Evolutionary conservation across 202 grass and related monocot genomes (phyloP).

Genomic region (Eragrostis tef): DNA sequence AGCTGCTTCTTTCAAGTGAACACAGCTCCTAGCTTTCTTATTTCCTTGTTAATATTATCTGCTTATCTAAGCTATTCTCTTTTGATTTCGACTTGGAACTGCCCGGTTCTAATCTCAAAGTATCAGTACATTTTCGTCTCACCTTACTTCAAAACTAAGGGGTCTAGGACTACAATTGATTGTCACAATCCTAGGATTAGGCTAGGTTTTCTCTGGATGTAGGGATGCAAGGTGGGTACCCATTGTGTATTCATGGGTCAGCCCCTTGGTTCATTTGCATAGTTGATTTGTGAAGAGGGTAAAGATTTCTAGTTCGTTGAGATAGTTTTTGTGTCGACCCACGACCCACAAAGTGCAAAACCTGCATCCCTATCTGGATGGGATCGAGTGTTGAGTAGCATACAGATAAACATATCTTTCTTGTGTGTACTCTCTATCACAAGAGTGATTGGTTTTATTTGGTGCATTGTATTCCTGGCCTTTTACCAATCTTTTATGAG

Average conservation of each 20-base stretch:
- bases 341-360: no score
- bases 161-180: slow-evolving; percentile 7
- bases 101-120: background rate
- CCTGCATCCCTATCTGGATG: no score
- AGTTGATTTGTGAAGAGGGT: no score
- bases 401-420: background rate
- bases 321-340: no score
- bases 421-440: background rate
- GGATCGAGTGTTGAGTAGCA: background rate
- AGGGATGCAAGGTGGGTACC: no score
- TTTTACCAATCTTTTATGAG: background rate
- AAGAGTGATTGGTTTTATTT: background rate
- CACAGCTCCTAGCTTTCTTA: background rate
- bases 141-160: background rate
- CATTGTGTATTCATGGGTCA: no score
- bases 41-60: background rate
- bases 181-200: background rate
- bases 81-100: background rate
- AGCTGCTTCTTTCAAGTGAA: background rate
- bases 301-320: no score
- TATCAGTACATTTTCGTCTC: background rate
- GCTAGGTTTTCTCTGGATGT: background rate
- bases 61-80: background rate
- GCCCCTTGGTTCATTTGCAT: no score
- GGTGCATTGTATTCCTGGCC: background rate